These are phyloP conservation scores for Exophiala sp. DNA, from an alignment of 2,329 filamentous ascomycete species.

Conservation along the genomic window DNA sequence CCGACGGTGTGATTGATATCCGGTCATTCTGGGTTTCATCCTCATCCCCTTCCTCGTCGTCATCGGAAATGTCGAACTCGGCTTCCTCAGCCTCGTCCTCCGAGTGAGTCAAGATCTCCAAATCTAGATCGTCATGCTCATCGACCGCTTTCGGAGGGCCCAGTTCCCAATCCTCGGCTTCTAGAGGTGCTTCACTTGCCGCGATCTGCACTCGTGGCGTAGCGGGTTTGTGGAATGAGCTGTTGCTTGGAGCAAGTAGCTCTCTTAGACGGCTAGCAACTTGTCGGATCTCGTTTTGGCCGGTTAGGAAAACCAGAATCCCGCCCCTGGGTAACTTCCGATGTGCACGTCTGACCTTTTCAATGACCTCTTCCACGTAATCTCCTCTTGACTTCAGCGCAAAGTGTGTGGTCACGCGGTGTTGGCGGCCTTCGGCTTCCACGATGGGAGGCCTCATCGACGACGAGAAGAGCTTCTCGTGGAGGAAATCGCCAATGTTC, in stretches of 20 bases:
- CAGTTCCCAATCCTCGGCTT: slow-evolving; percentile 82
- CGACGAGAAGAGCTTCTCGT: slow-evolving; percentile 74
- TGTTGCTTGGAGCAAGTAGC: slow-evolving; percentile 10
- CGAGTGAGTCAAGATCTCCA: slow-evolving; percentile 56
- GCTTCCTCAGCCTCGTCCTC: slow-evolving; percentile 52
- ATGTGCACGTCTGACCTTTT: slow-evolving; percentile 81
- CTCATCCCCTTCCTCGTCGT: slow-evolving; percentile 61
- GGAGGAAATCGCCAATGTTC: slow-evolving; percentile 80
- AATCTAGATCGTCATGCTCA: slow-evolving; percentile 50
- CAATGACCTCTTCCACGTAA: slow-evolving; percentile 84
- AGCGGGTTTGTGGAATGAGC: slow-evolving; percentile 35
- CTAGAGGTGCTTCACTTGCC: slow-evolving; percentile 69
- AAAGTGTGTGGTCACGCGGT: slow-evolving; percentile 85
- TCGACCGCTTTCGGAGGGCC: slow-evolving; percentile 50
- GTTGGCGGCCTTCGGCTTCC: slow-evolving; percentile 85
- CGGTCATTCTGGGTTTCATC: too few species aligned
- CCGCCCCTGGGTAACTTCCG: slow-evolving; percentile 82
- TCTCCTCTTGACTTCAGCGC: slow-evolving; percentile 73
- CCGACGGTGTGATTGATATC: not conserved
- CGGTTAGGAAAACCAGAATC: slow-evolving; percentile 90
- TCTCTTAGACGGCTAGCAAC: slow-evolving; percentile 70
- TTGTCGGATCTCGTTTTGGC: slow-evolving; percentile 81
- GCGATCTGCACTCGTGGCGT: slow-evolving; percentile 66
- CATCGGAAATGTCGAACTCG: slow-evolving; percentile 56
- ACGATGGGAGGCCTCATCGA: slow-evolving; percentile 68